These are phyloP conservation scores for Dothistroma pini DNA, from an alignment of 2,329 filamentous ascomycete genomes.

Conservation along the genomic window DNA sequence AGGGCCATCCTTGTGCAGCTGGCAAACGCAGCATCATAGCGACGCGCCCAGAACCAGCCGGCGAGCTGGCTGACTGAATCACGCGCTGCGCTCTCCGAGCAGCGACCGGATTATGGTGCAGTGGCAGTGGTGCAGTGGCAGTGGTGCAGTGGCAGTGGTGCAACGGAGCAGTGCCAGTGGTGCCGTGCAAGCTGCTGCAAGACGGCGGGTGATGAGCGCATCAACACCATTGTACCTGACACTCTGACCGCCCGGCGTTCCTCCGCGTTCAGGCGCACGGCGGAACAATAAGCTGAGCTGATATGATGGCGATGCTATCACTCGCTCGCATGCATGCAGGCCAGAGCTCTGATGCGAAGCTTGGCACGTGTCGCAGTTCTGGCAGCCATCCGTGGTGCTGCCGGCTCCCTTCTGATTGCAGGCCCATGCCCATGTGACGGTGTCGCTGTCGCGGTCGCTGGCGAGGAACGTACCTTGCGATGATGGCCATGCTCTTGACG, in stretches of 20 bases:
- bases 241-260: conserved; percentile 1
- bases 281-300: background rate
- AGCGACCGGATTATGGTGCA: conserved; percentile 13
- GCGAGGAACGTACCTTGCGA: conserved; percentile 27
- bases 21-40: background rate
- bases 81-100: conserved; percentile 1
- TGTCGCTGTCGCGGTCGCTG: too few species aligned
- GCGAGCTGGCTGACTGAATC: conserved; percentile 8
- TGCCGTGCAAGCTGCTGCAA: background rate
- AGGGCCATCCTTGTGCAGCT: background rate
- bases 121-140: conserved; percentile 2
- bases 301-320: background rate
- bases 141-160: too few species aligned
- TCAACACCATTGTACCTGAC: background rate
- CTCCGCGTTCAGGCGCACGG: background rate
- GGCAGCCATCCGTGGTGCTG: conserved; percentile 4
- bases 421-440: background rate
- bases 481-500: conserved; percentile 32
- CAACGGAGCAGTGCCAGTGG: too few species aligned
- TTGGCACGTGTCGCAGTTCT: conserved; percentile 8
- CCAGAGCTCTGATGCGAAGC: background rate
- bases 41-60: background rate
- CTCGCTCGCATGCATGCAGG: background rate
- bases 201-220: background rate
- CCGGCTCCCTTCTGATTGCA: background rate